Evolutionary conservation across 1,139 yeast species (phyloP).

Genomic region (Yamadazyma spencermartinsiae): DNA sequence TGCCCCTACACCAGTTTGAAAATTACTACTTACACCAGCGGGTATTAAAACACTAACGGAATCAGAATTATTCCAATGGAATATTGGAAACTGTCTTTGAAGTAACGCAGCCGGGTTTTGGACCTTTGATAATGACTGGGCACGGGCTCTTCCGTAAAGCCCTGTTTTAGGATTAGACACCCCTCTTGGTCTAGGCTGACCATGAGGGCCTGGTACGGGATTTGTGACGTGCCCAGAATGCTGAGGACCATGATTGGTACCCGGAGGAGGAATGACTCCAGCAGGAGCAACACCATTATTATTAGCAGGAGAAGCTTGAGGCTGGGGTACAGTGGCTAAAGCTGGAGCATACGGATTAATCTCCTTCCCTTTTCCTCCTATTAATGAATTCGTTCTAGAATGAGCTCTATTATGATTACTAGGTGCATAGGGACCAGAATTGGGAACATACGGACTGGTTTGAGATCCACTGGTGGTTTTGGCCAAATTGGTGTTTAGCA

Average conservation of each 20-base stretch:
- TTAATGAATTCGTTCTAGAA: constrained; percentile 44
- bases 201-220: neutral
- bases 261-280: constrained; percentile 7
- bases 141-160: constrained; percentile 24
- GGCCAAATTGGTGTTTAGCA: constrained; percentile 22
- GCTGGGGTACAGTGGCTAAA: constrained; percentile 21
- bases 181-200: constrained; percentile 24
- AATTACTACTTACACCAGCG: constrained; percentile 12
- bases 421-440: constrained; percentile 50
- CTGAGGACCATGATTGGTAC: neutral
- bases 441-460: constrained; percentile 47
- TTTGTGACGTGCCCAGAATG: neutral
- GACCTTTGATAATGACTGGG: constrained; percentile 27
- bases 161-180: constrained; percentile 30
- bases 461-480: constrained; percentile 20
- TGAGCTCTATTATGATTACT: constrained; percentile 35
- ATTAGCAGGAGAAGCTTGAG: constrained; percentile 3
- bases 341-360: constrained; percentile 49
- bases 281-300: neutral
- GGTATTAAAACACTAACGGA: constrained; percentile 35
- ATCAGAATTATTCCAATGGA: constrained; percentile 61
- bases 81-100: constrained; percentile 74
- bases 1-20: constrained; percentile 13
- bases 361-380: constrained; percentile 45
- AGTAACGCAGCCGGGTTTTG: constrained; percentile 36